Evolutionary conservation across 352 stramenopile species (phyloP).

Genomic region (Phytophthora meadii): DNA sequence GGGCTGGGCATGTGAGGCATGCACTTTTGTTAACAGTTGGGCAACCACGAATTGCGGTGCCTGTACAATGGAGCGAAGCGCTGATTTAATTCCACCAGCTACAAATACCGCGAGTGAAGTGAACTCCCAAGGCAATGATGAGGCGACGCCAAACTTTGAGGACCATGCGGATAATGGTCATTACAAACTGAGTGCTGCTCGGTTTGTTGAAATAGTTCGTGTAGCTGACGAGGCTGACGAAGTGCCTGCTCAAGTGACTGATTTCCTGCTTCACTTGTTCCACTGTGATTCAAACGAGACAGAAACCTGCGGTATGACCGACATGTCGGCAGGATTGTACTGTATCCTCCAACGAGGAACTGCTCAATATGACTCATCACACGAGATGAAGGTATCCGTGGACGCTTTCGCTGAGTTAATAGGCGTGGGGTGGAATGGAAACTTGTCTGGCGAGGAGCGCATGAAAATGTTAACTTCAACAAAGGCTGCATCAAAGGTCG

Average conservation of each 20-base stretch:
- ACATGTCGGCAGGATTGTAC: conserved; percentile 6
- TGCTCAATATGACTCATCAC: conserved; percentile 31
- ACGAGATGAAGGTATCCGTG: conserved; percentile 41
- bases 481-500: conserved; percentile 8
- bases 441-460: conserved; percentile 14
- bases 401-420: conserved; percentile 38
- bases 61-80: conserved; percentile 61
- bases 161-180: background rate
- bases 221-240: conserved; percentile 40
- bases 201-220: conserved; percentile 46
- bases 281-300: background rate
- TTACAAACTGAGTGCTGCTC: conserved; percentile 38
- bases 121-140: conserved; percentile 18
- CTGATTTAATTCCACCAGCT: conserved; percentile 40
- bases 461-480: conserved; percentile 14
- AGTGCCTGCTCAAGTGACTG: conserved; percentile 28
- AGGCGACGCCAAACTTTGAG: background rate
- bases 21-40: conserved; percentile 79
- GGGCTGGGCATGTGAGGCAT: conserved; percentile 70
- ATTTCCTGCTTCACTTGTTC: conserved; percentile 47
- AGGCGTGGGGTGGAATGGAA: conserved; percentile 23
- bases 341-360: conserved; percentile 34
- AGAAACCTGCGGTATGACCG: background rate
- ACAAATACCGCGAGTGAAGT: conserved; percentile 4
- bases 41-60: conserved; percentile 47